These are phyloP conservation scores for Meyerozyma guilliermondii DNA, from an alignment of 1,139 yeast species.

Conservation along the genomic window DNA sequence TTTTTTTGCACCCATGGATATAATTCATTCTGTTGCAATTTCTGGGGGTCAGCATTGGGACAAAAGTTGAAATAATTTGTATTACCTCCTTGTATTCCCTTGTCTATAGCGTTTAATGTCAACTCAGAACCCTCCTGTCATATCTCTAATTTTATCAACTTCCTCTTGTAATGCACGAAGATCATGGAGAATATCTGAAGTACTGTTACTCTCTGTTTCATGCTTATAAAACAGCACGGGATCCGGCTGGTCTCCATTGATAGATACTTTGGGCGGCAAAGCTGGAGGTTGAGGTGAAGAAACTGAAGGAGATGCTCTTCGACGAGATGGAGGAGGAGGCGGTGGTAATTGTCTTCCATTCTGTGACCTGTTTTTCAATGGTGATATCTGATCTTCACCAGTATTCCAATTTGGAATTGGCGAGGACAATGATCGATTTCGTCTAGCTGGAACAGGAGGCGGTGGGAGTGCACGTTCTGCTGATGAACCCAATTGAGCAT, in stretches of 20 bases:
- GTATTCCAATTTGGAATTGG: slow-evolving; percentile 28
- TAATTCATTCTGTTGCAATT: too few relatives aligned
- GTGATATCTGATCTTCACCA: slow-evolving; percentile 16
- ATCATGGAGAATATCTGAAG: slow-evolving; percentile 53
- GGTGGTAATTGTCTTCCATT: slow-evolving; percentile 20
- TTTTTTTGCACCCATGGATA: too few relatives aligned
- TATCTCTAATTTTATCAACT: slow-evolving; percentile 48
- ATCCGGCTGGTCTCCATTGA: slow-evolving; percentile 6
- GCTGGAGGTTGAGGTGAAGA: slow-evolving; percentile 22
- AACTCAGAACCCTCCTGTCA: slow-evolving; percentile 46
- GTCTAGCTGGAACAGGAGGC: slow-evolving; percentile 37
- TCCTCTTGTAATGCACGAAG: slow-evolving; percentile 60
- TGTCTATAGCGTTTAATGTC: too few relatives aligned
- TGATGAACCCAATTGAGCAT: slow-evolving; percentile 8
- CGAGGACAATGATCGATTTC: slow-evolving; percentile 39
- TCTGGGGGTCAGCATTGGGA: too few relatives aligned
- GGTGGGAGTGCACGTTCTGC: slow-evolving; percentile 26
- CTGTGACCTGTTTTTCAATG: slow-evolving; percentile 7
- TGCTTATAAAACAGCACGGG: slow-evolving; percentile 7
- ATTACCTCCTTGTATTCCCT: too few relatives aligned
- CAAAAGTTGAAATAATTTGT: too few relatives aligned
- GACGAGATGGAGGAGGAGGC: slow-evolving; percentile 43
- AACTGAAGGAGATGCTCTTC: slow-evolving; percentile 19
- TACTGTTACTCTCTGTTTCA: slow-evolving; percentile 25
- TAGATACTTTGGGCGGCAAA: slow-evolving; percentile 29